Conservation (phyloP, 805 yeast species). For the Starmerella powellii region DNA sequence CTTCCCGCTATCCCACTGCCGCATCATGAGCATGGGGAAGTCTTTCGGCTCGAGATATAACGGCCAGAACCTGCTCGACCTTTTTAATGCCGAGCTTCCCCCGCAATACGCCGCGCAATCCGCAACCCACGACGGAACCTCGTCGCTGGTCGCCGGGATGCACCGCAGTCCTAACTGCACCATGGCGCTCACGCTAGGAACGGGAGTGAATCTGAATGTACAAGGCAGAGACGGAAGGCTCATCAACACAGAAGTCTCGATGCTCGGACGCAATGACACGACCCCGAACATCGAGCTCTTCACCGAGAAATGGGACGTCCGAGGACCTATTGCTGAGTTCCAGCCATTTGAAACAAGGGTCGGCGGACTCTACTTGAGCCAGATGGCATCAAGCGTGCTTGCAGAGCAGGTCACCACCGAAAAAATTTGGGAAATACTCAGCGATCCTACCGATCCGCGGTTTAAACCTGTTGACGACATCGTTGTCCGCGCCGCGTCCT, state of each 20-base stretch:
- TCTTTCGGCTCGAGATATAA: conserved; percentile 11
- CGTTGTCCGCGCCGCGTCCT: conserved; percentile 17
- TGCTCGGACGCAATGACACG: conserved; percentile 16
- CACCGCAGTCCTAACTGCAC: conserved; percentile 10
- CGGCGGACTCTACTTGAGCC: conserved; percentile 18
- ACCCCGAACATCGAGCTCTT: conserved; percentile 8
- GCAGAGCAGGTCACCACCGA: conserved; percentile 2
- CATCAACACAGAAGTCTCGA: conserved; percentile 20
- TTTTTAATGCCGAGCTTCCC: conserved; percentile 13
- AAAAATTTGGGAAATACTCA: conserved; percentile 11
- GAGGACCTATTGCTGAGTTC: conserved; percentile 7
- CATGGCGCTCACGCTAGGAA: conserved; percentile 23
- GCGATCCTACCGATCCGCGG: not conserved
- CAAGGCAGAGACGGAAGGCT: not conserved
- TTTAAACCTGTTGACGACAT: conserved; percentile 10
- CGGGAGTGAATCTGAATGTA: conserved; percentile 21
- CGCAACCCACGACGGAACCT: conserved; percentile 22
- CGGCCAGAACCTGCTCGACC: conserved; percentile 8
- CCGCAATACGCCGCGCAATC: not conserved
- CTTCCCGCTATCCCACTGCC: conserved; percentile 22
- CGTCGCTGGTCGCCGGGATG: conserved; percentile 21
- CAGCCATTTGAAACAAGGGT: conserved; percentile 21
- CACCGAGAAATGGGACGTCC: conserved; percentile 9
- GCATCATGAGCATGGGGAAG: conserved; percentile 22
- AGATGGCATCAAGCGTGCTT: conserved; percentile 6